Percentiles rank a stretch among this genome's conserved stretches.
Conservation (phyloP, 169 alveolate species). For the Plasmodium berghei region DNA sequence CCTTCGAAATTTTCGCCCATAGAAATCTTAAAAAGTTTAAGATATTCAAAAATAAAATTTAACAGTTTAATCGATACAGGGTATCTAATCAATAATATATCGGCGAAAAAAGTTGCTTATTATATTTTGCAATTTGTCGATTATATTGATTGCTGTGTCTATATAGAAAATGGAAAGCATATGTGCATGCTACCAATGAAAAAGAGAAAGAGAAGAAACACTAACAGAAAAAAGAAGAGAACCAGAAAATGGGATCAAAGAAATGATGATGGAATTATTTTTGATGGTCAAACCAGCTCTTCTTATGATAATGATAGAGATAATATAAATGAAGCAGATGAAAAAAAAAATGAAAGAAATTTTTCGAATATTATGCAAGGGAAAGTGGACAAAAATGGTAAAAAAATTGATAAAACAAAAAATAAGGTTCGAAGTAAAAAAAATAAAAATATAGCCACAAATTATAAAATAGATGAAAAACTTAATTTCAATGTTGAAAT, state of each 20-base stretch:
- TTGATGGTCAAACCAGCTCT: not conserved
- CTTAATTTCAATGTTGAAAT: constrained; percentile 81
- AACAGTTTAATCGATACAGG: constrained; percentile 73
- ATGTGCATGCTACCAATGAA: constrained; percentile 76
- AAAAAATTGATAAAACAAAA: too few relatives aligned
- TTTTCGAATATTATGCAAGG: too few relatives aligned
- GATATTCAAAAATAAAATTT: constrained; percentile 48
- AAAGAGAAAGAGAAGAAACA: constrained; percentile 6
- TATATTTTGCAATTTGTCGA: constrained; percentile 56
- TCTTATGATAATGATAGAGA: not conserved
- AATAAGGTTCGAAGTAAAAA: not conserved
- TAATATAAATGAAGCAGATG: not conserved
- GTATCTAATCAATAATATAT: constrained; percentile 61
- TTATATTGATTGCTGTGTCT: constrained; percentile 74
- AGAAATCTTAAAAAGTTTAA: constrained; percentile 41
- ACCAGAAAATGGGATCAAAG: constrained; percentile 3
- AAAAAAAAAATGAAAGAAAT: not conserved
- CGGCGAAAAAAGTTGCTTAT: constrained; percentile 74
- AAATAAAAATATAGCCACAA: constrained; percentile 53
- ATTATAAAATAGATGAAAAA: constrained; percentile 79
- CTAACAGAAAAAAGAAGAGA: not conserved
- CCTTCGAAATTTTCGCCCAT: constrained; percentile 69
- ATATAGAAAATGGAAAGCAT: constrained; percentile 76
- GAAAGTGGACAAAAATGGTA: too few relatives aligned
- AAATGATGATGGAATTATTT: constrained; percentile 33